Evolutionary conservation across 352 stramenopile genomes (phyloP).

Genomic region (Phytophthora idaei): DNA sequence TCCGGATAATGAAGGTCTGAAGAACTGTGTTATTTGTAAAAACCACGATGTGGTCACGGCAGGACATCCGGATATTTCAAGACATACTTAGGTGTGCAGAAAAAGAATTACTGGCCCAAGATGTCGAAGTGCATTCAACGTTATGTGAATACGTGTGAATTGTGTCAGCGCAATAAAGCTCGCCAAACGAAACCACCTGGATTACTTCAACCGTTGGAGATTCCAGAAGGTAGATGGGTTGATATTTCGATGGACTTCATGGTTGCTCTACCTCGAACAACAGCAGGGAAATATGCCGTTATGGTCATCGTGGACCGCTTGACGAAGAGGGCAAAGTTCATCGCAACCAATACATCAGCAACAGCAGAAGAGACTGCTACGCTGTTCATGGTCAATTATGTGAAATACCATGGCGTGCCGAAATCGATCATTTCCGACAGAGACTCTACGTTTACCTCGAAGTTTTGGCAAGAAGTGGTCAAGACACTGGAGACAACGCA

Average conservation of each 20-base stretch:
- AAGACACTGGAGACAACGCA: constrained; percentile 1
- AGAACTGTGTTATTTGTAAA: no score
- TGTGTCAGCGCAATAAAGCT: no score
- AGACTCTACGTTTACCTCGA: constrained; percentile 6
- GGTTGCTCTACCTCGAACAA: not conserved
- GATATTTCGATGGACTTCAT: constrained; percentile 2
- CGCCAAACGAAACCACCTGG: not conserved
- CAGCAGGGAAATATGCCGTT: not conserved
- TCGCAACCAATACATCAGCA: not conserved
- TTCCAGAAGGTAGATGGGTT: not conserved
- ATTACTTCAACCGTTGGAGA: constrained; percentile 2
- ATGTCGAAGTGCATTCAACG: no score
- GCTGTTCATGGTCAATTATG: constrained; percentile 12
- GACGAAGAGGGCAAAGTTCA: not conserved
- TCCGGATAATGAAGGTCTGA: no score
- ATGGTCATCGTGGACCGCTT: not conserved
- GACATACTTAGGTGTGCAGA: no score
- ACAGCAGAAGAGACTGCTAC: not conserved
- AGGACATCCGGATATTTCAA: no score
- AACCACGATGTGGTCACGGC: no score
- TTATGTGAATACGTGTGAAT: no score
- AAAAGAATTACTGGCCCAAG: no score
- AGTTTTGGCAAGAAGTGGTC: constrained; percentile 6
- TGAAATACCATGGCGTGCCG: constrained; percentile 9
- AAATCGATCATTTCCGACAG: not conserved